Evolutionary conservation across 495 filamentous ascomycete species (phyloP).

Genomic region (Penicillium daleae): DNA sequence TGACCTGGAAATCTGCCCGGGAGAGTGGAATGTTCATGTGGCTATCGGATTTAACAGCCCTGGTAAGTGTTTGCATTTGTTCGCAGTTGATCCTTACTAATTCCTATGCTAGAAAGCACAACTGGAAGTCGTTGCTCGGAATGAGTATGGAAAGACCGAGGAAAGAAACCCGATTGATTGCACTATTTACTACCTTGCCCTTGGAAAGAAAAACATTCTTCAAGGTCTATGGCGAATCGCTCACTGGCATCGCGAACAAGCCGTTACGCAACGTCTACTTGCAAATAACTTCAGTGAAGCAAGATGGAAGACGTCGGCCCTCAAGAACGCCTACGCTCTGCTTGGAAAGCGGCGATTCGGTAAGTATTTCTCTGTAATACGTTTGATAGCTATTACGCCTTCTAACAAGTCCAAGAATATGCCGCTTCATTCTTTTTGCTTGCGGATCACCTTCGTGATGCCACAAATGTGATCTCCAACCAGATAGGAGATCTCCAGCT

Average conservation of each 20-base stretch:
- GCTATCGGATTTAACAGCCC: conserved; percentile 74
- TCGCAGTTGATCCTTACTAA: conserved; percentile 24
- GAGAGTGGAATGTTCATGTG: conserved; percentile 96
- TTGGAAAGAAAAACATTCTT: conserved; percentile 89
- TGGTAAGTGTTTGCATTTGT: conserved; percentile 59
- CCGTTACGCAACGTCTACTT: conserved; percentile 72
- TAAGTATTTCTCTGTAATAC: conserved; percentile 38
- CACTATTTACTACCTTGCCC: conserved; percentile 86
- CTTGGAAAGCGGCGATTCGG: conserved; percentile 89
- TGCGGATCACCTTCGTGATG: conserved; percentile 82
- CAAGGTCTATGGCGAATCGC: conserved; percentile 97
- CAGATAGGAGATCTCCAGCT: conserved; percentile 88
- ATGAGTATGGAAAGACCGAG: conserved; percentile 87
- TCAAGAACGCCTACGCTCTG: conserved; percentile 98
- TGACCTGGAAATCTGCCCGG: conserved; percentile 83
- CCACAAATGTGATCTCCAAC: conserved; percentile 79
- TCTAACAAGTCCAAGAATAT: conserved; percentile 64
- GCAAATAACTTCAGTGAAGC: conserved; percentile 85
- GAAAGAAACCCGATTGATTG: conserved; percentile 94
- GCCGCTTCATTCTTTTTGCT: conserved; percentile 95
- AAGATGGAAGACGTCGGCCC: conserved; percentile 85
- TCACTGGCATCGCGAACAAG: conserved; percentile 84
- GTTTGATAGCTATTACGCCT: background rate
- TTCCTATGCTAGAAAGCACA: conserved; percentile 61
- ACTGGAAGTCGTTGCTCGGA: conserved; percentile 87